A percentile compares a stretch with the other conserved stretches of the same genome.
These are phyloP conservation scores for Solanum sejunctum DNA, from an alignment of 257 asterid species.

Conservation along the genomic window DNA sequence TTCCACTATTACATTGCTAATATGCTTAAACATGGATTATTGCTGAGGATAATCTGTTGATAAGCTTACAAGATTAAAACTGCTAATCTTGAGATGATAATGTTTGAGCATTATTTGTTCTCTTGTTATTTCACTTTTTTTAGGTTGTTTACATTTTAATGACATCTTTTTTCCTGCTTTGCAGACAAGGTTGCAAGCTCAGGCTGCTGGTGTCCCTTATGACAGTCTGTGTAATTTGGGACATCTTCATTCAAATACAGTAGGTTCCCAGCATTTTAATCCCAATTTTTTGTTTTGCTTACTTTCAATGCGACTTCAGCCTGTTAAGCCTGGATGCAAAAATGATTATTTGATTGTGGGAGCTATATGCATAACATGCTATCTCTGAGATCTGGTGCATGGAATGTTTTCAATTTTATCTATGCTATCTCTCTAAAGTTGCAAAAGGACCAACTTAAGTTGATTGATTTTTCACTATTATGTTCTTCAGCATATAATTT, in stretches of 20 bases:
- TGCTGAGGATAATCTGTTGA: not conserved
- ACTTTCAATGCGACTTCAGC: not conserved
- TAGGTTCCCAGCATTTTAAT: constrained; percentile 1
- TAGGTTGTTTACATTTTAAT: not conserved
- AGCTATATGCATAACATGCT: not conserved
- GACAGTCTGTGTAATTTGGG: constrained; percentile 16
- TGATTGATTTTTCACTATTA: not conserved
- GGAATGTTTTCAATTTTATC: not conserved
- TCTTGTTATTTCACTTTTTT: not conserved
- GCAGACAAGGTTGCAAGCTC: constrained; percentile 90
- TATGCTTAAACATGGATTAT: not conserved
- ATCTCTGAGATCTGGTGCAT: not conserved
- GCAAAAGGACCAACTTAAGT: not conserved
- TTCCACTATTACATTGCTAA: not conserved
- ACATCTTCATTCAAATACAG: constrained; percentile 11
- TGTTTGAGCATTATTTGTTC: not conserved
- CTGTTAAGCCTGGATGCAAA: not conserved
- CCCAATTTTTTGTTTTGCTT: not conserved
- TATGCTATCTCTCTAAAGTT: not conserved
- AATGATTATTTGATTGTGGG: not conserved
- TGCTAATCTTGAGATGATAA: not conserved
- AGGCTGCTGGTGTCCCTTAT: constrained; percentile 70
- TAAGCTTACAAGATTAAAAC: not conserved
- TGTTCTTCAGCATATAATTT: constrained; percentile 2
- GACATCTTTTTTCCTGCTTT: not conserved